These are phyloP conservation scores for Apium graveolens DNA, from an alignment of 129 eudicot genomes.

Conservation along the genomic window DNA sequence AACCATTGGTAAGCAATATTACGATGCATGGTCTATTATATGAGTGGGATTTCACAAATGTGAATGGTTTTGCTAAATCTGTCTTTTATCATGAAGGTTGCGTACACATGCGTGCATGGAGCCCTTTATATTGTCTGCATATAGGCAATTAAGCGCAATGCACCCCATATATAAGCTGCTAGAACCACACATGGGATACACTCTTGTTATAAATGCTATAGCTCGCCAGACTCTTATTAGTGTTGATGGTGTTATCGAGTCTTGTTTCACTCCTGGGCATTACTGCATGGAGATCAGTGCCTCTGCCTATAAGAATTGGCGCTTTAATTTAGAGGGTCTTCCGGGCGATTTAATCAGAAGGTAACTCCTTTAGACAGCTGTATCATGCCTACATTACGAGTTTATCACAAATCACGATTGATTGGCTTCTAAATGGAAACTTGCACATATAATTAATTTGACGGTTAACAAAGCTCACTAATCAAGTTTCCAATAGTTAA, in stretches of 20 bases:
- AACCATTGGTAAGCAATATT: constrained; percentile 54
- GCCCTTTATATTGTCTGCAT: no score
- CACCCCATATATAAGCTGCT: no score
- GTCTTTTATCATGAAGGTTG: constrained; percentile 34
- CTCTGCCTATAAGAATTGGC: no score
- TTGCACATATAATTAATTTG: background rate
- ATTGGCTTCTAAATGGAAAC: no score
- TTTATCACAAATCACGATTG: no score
- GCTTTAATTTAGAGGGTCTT: constrained; percentile 69
- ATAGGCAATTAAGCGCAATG: constrained; percentile 66
- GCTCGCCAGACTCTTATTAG: no score
- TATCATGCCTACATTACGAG: no score
- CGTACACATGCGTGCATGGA: constrained; percentile 74
- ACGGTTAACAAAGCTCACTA: background rate
- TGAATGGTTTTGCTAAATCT: background rate
- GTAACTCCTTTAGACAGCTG: constrained; percentile 17
- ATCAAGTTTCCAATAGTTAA: background rate
- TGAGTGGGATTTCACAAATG: background rate
- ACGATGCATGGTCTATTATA: background rate
- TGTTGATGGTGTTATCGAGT: no score
- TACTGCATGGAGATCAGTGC: no score
- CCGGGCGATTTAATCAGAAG: constrained; percentile 73
- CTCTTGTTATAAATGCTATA: constrained; percentile 58
- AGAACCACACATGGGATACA: constrained; percentile 76
- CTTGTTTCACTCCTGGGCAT: no score